phyloP scores from a whole-genome alignment of 2,329 filamentous ascomycete species.

The Phialophora verrucosa region DNA sequence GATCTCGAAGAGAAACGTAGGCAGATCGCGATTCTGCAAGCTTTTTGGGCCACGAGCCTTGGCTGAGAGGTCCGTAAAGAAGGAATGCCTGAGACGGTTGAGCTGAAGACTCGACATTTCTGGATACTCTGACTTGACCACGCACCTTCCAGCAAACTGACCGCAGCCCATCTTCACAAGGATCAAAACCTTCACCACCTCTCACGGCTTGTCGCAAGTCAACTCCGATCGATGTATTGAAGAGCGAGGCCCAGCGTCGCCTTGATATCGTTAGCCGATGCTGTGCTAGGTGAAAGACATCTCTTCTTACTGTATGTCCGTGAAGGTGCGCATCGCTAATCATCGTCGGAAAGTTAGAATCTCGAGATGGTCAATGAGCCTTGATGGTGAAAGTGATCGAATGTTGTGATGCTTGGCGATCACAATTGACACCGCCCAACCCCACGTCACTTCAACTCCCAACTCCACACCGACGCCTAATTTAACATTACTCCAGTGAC shows the following conservation, averaged over 20 bases:
- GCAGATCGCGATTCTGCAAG: conserved; percentile 71
- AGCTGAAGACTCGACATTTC: conserved; percentile 24
- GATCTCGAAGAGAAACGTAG: conserved; percentile 74
- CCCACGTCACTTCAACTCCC: neutral
- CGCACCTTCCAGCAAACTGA: conserved; percentile 90
- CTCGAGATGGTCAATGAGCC: neutral
- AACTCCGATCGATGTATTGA: conserved; percentile 62
- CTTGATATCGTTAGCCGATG: conserved; percentile 13
- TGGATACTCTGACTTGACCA: neutral
- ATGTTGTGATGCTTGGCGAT: conserved; percentile 8
- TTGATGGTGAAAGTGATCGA: neutral
- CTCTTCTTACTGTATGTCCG: conserved; percentile 60
- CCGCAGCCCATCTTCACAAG: conserved; percentile 74
- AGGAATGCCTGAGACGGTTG: conserved; percentile 70
- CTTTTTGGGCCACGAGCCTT: conserved; percentile 70
- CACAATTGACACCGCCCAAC: neutral
- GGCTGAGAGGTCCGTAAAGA: conserved; percentile 71
- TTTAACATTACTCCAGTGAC: neutral
- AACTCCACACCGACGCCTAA: neutral
- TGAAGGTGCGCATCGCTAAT: conserved; percentile 59
- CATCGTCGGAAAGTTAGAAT: neutral
- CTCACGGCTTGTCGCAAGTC: conserved; percentile 70
- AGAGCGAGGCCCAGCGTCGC: conserved; percentile 69
- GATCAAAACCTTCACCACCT: conserved; percentile 63
- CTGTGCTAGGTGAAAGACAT: neutral